Evolutionary conservation across 257 asterid genomes (phyloP).

Genomic region (Nicotiana tabacum): DNA sequence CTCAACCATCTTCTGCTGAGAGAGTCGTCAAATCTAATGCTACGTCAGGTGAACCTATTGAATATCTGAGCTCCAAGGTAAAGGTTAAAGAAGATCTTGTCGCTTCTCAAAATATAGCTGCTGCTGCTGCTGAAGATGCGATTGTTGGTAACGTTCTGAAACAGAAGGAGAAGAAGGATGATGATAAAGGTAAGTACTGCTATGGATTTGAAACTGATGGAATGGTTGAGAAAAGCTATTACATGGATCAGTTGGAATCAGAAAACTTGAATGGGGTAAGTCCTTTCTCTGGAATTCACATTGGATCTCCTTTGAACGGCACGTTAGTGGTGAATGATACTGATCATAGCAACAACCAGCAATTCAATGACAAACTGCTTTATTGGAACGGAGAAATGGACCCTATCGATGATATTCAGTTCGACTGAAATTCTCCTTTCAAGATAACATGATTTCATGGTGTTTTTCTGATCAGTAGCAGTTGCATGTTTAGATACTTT

Average conservation of each 20-base stretch:
- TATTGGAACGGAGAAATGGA: not conserved
- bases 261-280: not conserved
- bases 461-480: not conserved
- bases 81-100: not conserved
- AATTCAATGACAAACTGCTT: not conserved
- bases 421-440: not conserved
- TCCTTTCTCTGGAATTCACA: not conserved
- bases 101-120: not conserved
- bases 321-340: not conserved
- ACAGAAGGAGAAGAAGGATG: not conserved
- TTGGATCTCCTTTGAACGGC: not conserved
- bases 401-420: conserved; percentile 5
- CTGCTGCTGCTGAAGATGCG: not conserved
- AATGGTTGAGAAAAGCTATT: not conserved
- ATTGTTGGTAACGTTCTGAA: not conserved
- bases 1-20: not conserved
- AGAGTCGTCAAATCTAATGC: not conserved
- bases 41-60: not conserved
- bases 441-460: not conserved
- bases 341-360: not conserved
- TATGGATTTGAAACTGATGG: not conserved
- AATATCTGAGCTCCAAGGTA: not conserved
- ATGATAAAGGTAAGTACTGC: not conserved
- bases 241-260: not conserved
- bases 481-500: not conserved